Evolutionary conservation across 2,329 filamentous ascomycete genomes (phyloP).

Genomic region (Penicillium concentricum): DNA sequence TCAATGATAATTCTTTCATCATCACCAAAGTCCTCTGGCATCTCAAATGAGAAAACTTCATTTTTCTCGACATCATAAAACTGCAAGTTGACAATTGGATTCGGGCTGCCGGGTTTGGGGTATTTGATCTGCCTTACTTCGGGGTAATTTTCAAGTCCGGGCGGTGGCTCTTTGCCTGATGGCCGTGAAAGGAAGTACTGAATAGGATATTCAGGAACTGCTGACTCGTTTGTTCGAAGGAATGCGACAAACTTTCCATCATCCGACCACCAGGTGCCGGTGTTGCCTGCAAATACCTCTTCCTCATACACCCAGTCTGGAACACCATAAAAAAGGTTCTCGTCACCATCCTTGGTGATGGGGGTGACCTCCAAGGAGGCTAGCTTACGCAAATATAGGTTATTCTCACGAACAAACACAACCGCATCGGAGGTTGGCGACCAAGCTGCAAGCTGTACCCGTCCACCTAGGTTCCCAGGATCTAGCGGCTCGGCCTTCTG

Average conservation of each 20-base stretch:
- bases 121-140: conserved; percentile 94
- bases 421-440: conserved; percentile 82
- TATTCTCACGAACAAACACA: conserved; percentile 88
- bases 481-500: conserved; percentile 77
- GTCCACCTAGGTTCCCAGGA: conserved; percentile 61
- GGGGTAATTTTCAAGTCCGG: conserved; percentile 83
- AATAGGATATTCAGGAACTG: conserved; percentile 86
- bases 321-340: conserved; percentile 89
- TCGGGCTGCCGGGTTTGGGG: conserved; percentile 90
- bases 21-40: conserved; percentile 73
- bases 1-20: conserved; percentile 89
- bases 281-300: conserved; percentile 76
- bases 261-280: conserved; percentile 91
- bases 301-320: conserved; percentile 97
- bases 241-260: conserved; percentile 90
- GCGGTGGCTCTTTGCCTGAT: conserved; percentile 65
- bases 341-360: conserved; percentile 83
- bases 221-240: conserved; percentile 87
- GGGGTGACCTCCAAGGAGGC: conserved; percentile 61
- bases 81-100: conserved; percentile 81
- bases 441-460: conserved; percentile 84
- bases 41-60: conserved; percentile 76
- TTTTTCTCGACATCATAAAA: conserved; percentile 82
- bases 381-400: conserved; percentile 76
- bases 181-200: conserved; percentile 90